Evolutionary conservation across 352 stramenopile genomes (phyloP).

Genomic region (Elongisporangium prolatum): DNA sequence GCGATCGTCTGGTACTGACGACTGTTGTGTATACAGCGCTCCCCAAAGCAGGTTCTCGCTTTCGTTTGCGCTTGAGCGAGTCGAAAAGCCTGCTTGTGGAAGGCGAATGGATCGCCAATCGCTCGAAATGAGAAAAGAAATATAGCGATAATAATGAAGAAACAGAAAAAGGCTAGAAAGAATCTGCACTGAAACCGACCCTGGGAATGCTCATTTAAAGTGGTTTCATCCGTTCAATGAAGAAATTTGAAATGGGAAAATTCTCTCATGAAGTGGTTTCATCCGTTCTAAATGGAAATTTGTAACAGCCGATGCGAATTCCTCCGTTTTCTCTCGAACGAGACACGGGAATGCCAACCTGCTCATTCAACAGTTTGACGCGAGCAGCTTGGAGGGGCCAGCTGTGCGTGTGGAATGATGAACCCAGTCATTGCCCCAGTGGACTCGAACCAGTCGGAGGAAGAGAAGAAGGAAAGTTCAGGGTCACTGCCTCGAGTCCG

Average conservation of each 20-base stretch:
- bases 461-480: background rate
- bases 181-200: too few species aligned
- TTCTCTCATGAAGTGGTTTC: background rate
- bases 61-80: slow-evolving; percentile 30
- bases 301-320: background rate
- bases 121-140: background rate
- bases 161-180: too few species aligned
- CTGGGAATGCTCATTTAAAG: too few species aligned
- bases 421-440: background rate
- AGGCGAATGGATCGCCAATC: slow-evolving; percentile 34
- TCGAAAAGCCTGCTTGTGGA: slow-evolving; percentile 39
- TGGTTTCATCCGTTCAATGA: too few species aligned
- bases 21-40: slow-evolving; percentile 24
- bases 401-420: too few species aligned
- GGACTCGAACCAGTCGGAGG: background rate
- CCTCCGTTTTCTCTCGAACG: too few species aligned
- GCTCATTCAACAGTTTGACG: background rate
- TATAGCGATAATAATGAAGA: too few species aligned
- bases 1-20: slow-evolving; percentile 4
- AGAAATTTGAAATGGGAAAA: too few species aligned
- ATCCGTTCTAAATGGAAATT: background rate
- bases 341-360: background rate
- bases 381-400: too few species aligned
- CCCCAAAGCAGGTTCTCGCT: slow-evolving; percentile 33
- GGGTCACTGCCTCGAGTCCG: background rate